These are phyloP conservation scores for Colletotrichum godetiae DNA, from an alignment of 2,329 filamentous ascomycete species.

Conservation along the genomic window DNA sequence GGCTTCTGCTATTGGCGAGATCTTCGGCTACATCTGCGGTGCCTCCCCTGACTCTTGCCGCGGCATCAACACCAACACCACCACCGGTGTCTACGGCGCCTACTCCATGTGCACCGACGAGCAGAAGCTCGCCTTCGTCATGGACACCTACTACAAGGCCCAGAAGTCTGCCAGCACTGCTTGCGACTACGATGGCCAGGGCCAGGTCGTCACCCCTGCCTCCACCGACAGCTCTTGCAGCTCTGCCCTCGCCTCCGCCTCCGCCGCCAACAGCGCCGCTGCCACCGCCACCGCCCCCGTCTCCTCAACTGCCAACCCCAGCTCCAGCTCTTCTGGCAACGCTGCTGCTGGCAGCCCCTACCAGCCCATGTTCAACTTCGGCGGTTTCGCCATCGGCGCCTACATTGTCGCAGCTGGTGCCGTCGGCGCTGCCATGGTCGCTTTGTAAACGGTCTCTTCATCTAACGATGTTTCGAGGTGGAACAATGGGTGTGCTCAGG, in stretches of 20 bases:
- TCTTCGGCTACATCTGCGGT: conserved; percentile 83
- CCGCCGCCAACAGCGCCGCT: conserved; percentile 61
- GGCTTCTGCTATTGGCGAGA: conserved; percentile 68
- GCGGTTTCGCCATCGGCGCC: conserved; percentile 59
- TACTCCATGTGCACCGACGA: conserved; percentile 80
- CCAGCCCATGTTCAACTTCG: conserved; percentile 55
- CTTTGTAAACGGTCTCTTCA: conserved; percentile 55
- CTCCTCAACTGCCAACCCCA: conserved; percentile 43
- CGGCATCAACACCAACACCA: conserved; percentile 76
- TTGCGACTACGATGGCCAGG: conserved; percentile 79
- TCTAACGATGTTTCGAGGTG: conserved; percentile 15
- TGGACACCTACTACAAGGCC: conserved; percentile 77
- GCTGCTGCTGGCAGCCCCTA: conserved; percentile 46
- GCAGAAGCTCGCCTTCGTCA: conserved; percentile 78
- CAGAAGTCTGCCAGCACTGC: conserved; percentile 66
- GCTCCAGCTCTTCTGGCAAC: conserved; percentile 30
- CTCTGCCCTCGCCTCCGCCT: conserved; percentile 70
- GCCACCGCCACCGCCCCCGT: conserved; percentile 57
- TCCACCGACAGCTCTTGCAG: conserved; percentile 65
- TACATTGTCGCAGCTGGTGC: conserved; percentile 64
- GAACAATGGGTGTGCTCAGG: conserved; percentile 1
- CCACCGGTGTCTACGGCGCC: conserved; percentile 77
- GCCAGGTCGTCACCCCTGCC: conserved; percentile 62
- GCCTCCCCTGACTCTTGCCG: conserved; percentile 65
- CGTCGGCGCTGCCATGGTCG: conserved; percentile 64